These are phyloP conservation scores for Phytophthora hibernalis DNA, from an alignment of 352 stramenopile genomes.

Conservation along the genomic window DNA sequence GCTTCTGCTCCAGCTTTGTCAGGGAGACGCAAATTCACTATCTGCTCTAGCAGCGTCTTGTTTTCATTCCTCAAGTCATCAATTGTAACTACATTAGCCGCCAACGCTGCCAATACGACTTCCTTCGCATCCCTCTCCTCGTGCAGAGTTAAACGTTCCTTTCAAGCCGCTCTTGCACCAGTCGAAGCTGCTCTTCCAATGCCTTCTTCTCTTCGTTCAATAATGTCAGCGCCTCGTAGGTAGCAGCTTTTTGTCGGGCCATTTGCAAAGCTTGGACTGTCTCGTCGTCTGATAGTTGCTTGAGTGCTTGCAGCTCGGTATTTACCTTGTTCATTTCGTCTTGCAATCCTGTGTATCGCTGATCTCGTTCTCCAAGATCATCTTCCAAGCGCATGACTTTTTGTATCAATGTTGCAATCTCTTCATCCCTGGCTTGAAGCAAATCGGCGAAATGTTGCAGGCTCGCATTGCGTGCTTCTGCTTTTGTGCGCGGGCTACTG, in stretches of 20 bases:
- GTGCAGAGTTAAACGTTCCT: slow-evolving; percentile 14
- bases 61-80: slow-evolving; percentile 46
- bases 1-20: not conserved
- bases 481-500: slow-evolving; percentile 15
- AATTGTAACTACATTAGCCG: slow-evolving; percentile 19
- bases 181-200: slow-evolving; percentile 45
- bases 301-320: slow-evolving; percentile 40
- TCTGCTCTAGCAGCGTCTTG: slow-evolving; percentile 15
- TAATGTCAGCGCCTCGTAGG: slow-evolving; percentile 61
- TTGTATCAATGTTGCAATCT: slow-evolving; percentile 60
- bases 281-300: slow-evolving; percentile 72
- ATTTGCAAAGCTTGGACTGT: slow-evolving; percentile 79
- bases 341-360: slow-evolving; percentile 35
- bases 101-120: slow-evolving; percentile 14
- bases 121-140: slow-evolving; percentile 31
- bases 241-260: slow-evolving; percentile 63
- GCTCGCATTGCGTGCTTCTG: slow-evolving; percentile 15
- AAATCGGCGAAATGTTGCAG: slow-evolving; percentile 20
- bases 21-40: not conserved
- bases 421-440: slow-evolving; percentile 46
- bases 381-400: slow-evolving; percentile 47
- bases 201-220: slow-evolving; percentile 65
- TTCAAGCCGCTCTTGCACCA: slow-evolving; percentile 37
- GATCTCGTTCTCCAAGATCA: slow-evolving; percentile 33
- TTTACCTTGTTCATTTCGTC: slow-evolving; percentile 42